Evolutionary conservation across 2,329 filamentous ascomycete genomes (phyloP), one percentile per base, ranked within the genome.

Genomic region (Cladosporium sp.): DNA sequence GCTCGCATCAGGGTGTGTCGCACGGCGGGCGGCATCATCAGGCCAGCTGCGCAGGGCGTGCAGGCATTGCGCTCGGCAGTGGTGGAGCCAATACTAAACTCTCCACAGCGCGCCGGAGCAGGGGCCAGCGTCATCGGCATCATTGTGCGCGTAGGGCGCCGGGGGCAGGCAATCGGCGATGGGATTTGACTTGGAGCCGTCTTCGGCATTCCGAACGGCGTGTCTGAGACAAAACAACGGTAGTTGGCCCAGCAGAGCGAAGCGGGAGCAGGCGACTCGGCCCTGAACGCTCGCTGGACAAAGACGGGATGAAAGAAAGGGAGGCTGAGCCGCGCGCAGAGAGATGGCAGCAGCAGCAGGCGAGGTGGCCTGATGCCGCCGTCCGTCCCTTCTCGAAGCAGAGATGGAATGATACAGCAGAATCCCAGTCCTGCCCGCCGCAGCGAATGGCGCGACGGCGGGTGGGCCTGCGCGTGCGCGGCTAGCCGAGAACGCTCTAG

Each of bases 111-210:
- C 15, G 54, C 42, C 22, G 20, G 22, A 37, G 39, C 34, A 56
- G 40, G 51, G 38, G 39, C 38, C 22, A 55, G 54, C 54, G 54
- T 56, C 54, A 49, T 28, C 30, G 17, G 25, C 22, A 30, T 47
- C 22, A 30, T 56, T 56, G 54, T 28, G 8, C 54, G 54, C 40
- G 51, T 43, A 56, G 54, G 42, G 54, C 54, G 42, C 42, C 42
- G 54, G 36, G 15, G 42, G 15, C 25, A 34, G 51, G 25, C 38
- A 43, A 56, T 56, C 54, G 42, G 40, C 54, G 54, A 56, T 56
- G 40, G 14, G 19, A 38, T 38, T 49, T 22, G 30, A 11, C 30
- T 25, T 42, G 38, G 43, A 55, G 34, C 54, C 54, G 42, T 38
- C 30, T 47, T 56, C 54, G 54, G 54, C 42, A 56, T 56, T 20